phyloP scores from a whole-genome alignment of 345 rosid genomes.

The Citrus sinensis region DNA sequence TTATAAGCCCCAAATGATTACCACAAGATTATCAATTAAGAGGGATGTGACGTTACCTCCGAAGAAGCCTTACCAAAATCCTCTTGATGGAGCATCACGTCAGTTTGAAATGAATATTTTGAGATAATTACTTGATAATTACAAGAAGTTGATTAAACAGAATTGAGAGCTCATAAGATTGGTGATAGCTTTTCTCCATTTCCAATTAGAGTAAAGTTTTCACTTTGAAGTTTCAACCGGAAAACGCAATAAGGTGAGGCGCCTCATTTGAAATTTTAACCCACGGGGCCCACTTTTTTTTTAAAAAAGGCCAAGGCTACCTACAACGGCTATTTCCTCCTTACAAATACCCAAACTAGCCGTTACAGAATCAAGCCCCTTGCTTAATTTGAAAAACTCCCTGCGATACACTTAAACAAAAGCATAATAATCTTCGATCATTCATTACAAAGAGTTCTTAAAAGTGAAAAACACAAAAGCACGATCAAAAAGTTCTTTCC shows the following conservation, averaged over 20 bases:
- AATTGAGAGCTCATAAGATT: neutral
- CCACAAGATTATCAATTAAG: no score
- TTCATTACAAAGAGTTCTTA: neutral
- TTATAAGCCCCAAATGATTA: no score
- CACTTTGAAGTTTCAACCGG: neutral
- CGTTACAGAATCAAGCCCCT: slow-evolving; percentile 23
- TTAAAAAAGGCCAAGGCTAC: neutral
- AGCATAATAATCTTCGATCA: neutral
- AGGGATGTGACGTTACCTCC: no score
- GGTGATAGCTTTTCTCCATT: neutral
- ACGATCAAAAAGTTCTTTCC: neutral
- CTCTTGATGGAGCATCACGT: no score
- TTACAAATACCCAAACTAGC: slow-evolving; percentile 14
- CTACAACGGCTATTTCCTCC: slow-evolving; percentile 22
- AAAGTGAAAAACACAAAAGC: neutral
- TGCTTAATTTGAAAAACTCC: slow-evolving; percentile 7
- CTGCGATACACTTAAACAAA: neutral
- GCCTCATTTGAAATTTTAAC: slow-evolving; percentile 9
- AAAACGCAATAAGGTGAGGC: neutral
- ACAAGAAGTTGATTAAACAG: no score
- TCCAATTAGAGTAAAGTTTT: no score
- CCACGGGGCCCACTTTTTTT: neutral
- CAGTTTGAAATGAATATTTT: no score
- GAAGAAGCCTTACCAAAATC: no score
- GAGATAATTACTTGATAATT: no score